Base-by-base conservation (phyloP, 306 rosid species). In the Pyrus communis region DNA sequence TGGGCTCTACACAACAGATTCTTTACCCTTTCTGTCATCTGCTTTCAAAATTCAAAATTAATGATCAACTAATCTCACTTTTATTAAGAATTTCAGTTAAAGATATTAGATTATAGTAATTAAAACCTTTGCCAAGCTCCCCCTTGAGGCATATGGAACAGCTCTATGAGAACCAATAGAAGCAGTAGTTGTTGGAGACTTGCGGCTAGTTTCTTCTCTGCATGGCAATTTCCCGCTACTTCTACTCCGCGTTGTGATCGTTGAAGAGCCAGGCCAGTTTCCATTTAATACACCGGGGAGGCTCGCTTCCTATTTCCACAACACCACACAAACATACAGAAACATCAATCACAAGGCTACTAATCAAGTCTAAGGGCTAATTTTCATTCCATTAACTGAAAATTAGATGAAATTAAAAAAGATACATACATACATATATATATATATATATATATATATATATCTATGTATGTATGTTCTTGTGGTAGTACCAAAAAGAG, bases 21-120 rank as follows among this genome's bases (percentile, higher is more conserved):
- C 83, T 88, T 89, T 82, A 91, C 86, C 55, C 81, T 80, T 61
- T 87, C 91, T 1, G 94, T 84, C 91, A 90, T 78, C 98, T 93
- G 87, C 65, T 15, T 81, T 76, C 74, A n/a, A 62, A 43, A 60
- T 42, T 68, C 74, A 55, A 55, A 2, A 40, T 74, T 12, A 25
- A 14, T 13, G 18, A 25, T 40, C 45, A 61, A 61, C 42, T 62
- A 43, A 61, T 42, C 54, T 23, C 28, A 52, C 7, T 22, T 55
- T 35, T 46, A 35, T 49, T 51, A 45, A 4, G 62, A 12, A n/a
- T 23, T 13, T 23, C 3, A 38, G 25, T 18, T 58, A 43, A 42
- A 3, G 40, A 59, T 25, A 17, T 40, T 19, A 18, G n/a, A 33
- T 19, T 22, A 57, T 22, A 8, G 28, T 7, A 3, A 57, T 3